phyloP scores from a whole-genome alignment of 345 rosid species.

The Hibiscus syriacus region DNA sequence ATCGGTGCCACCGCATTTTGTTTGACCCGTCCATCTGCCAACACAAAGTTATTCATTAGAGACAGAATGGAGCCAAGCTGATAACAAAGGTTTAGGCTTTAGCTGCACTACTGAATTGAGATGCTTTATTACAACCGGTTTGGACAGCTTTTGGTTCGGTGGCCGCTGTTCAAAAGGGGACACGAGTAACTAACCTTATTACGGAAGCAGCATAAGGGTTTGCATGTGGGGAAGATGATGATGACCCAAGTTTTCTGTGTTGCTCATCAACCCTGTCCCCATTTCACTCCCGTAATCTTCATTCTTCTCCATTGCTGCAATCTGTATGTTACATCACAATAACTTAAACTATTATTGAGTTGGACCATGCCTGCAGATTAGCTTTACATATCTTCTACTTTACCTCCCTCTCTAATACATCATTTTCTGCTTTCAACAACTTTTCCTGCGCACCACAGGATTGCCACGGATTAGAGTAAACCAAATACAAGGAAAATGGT shows the following conservation, averaged over 20 bases:
- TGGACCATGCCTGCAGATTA: too few relatives aligned
- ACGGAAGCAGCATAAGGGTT: slow-evolving; percentile 1
- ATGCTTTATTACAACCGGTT: too few relatives aligned
- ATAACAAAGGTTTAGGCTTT: too few relatives aligned
- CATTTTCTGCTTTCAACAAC: slow-evolving; percentile 7
- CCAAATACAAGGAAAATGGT: neutral
- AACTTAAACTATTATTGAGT: too few relatives aligned
- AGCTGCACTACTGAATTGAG: too few relatives aligned
- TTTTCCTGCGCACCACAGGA: slow-evolving; percentile 3
- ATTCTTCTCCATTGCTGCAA: neutral
- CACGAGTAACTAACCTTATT: too few relatives aligned
- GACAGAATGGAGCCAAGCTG: too few relatives aligned
- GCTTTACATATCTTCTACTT: neutral
- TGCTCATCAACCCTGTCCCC: neutral
- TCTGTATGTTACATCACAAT: slow-evolving; percentile 3
- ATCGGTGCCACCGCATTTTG: too few relatives aligned
- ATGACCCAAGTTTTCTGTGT: neutral
- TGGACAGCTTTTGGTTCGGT: too few relatives aligned
- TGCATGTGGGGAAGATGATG: neutral
- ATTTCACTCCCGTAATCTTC: neutral
- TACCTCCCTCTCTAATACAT: neutral
- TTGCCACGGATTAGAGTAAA: neutral
- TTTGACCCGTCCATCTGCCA: too few relatives aligned
- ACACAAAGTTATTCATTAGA: too few relatives aligned
- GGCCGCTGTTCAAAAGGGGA: too few relatives aligned